These are phyloP conservation scores for Catunica adiposa DNA, from an alignment of 2,329 filamentous ascomycete genomes.

Conservation along the genomic window DNA sequence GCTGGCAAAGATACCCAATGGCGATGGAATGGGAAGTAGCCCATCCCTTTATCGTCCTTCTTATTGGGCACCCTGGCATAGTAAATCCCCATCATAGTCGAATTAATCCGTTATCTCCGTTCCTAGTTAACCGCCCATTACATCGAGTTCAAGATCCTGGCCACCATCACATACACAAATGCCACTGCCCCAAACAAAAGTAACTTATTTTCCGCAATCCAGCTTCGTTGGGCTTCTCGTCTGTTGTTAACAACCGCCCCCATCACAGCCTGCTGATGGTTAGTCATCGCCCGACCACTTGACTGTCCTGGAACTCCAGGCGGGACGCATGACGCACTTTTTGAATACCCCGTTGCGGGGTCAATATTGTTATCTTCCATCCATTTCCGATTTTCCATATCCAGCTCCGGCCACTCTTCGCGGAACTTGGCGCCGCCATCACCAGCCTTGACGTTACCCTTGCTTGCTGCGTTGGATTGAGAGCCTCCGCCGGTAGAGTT, in stretches of 20 bases:
- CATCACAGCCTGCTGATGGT: slow-evolving; percentile 51
- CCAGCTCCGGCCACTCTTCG: slow-evolving; percentile 75
- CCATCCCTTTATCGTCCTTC: too few species aligned
- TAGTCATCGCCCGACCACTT: slow-evolving; percentile 11
- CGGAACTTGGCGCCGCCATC: slow-evolving; percentile 86
- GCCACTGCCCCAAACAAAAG: slow-evolving; percentile 52
- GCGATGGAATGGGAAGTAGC: too few species aligned
- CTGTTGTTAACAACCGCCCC: slow-evolving; percentile 54
- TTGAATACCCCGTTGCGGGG: slow-evolving; percentile 49
- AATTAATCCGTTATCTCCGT: background rate
- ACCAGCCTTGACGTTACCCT: slow-evolving; percentile 75
- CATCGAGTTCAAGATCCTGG: slow-evolving; percentile 41
- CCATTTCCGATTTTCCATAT: slow-evolving; percentile 82
- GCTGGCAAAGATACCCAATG: too few species aligned
- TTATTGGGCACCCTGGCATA: too few species aligned
- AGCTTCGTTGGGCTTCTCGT: slow-evolving; percentile 66
- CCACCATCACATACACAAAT: slow-evolving; percentile 70
- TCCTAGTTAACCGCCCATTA: background rate
- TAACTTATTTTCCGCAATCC: slow-evolving; percentile 66
- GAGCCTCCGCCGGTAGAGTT: slow-evolving; percentile 85
- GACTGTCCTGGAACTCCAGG: slow-evolving; percentile 29
- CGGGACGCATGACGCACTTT: slow-evolving; percentile 19
- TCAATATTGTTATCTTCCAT: slow-evolving; percentile 75
- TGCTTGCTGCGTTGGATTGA: slow-evolving; percentile 38
- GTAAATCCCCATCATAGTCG: too few species aligned